Evolutionary conservation across 2,329 filamentous ascomycete species (phyloP).

Genomic region (Colletotrichum falcatum): DNA sequence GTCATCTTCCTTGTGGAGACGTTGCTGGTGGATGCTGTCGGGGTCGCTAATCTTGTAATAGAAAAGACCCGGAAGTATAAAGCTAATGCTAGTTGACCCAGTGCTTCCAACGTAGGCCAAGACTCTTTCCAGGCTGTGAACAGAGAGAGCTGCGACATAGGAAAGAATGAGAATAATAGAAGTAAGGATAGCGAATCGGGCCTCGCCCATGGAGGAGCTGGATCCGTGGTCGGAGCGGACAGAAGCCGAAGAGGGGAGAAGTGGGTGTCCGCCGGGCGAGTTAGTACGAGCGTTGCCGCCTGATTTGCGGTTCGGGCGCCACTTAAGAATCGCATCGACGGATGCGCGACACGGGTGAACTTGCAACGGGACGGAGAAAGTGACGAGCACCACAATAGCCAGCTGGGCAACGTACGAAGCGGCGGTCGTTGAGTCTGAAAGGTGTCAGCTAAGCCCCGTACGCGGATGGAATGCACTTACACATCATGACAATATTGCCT

Average conservation of each 20-base stretch:
- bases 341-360: slow-evolving; percentile 97
- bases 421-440: slow-evolving; percentile 74
- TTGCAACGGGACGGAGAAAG: slow-evolving; percentile 96
- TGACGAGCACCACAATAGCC: slow-evolving; percentile 94
- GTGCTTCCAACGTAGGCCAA: slow-evolving; percentile 96
- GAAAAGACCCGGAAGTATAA: slow-evolving; percentile 95
- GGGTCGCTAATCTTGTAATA: slow-evolving; percentile 98
- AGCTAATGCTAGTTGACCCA: slow-evolving; percentile 94
- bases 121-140: slow-evolving; percentile 89
- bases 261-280: slow-evolving; percentile 56
- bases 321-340: slow-evolving; percentile 92
- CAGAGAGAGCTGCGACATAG: slow-evolving; percentile 91
- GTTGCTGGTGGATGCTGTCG: slow-evolving; percentile 86
- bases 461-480: slow-evolving; percentile 59
- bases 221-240: slow-evolving; percentile 64
- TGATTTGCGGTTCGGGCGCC: slow-evolving; percentile 74
- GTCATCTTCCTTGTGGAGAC: slow-evolving; percentile 90
- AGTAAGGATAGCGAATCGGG: slow-evolving; percentile 90
- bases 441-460: slow-evolving; percentile 37
- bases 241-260: slow-evolving; percentile 53
- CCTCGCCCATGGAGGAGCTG: slow-evolving; percentile 79
- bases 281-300: slow-evolving; percentile 52
- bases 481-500: slow-evolving; percentile 96
- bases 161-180: slow-evolving; percentile 85
- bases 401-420: slow-evolving; percentile 93